Percentiles rank a stretch among this genome's conserved stretches.
phyloP scores from a whole-genome alignment of 2,329 filamentous ascomycete genomes.

The Ascochyta viciae-villosae region DNA sequence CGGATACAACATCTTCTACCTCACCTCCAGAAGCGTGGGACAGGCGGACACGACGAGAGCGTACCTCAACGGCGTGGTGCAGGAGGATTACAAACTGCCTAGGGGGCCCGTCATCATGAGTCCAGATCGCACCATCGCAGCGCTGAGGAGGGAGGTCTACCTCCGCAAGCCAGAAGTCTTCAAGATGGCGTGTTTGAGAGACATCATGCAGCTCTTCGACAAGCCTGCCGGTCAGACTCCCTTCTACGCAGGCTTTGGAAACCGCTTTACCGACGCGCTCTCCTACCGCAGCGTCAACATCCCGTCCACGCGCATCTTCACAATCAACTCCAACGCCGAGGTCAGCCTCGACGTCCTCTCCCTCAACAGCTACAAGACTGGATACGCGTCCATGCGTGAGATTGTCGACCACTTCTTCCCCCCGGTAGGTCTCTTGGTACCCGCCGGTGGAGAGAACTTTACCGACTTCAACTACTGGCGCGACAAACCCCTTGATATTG shows the following conservation, averaged over 20 bases:
- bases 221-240: slow-evolving; percentile 70
- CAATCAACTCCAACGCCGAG: slow-evolving; percentile 97
- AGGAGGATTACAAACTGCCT: slow-evolving; percentile 85
- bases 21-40: slow-evolving; percentile 92
- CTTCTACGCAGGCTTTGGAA: slow-evolving; percentile 97
- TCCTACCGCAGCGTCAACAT: slow-evolving; percentile 97
- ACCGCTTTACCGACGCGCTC: slow-evolving; percentile 92
- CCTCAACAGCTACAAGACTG: slow-evolving; percentile 94
- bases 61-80: slow-evolving; percentile 87
- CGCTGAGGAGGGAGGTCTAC: slow-evolving; percentile 89
- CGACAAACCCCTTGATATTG: slow-evolving; percentile 80
- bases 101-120: slow-evolving; percentile 93
- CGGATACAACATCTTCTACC: slow-evolving; percentile 98
- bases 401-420: slow-evolving; percentile 99
- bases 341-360: slow-evolving; percentile 89
- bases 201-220: slow-evolving; percentile 87
- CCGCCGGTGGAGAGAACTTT: slow-evolving; percentile 89
- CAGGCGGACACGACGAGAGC: slow-evolving; percentile 89
- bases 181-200: slow-evolving; percentile 97
- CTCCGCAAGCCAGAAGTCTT: slow-evolving; percentile 97
- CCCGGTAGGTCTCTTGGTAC: slow-evolving; percentile 83
- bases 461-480: slow-evolving; percentile 99
- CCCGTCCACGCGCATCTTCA: slow-evolving; percentile 92
- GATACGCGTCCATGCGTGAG: slow-evolving; percentile 95
- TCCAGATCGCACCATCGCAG: slow-evolving; percentile 93